Evolutionary conservation across 805 yeast genomes (phyloP), one percentile per base, ranked within the genome.

Genomic region (Candida awuae): DNA sequence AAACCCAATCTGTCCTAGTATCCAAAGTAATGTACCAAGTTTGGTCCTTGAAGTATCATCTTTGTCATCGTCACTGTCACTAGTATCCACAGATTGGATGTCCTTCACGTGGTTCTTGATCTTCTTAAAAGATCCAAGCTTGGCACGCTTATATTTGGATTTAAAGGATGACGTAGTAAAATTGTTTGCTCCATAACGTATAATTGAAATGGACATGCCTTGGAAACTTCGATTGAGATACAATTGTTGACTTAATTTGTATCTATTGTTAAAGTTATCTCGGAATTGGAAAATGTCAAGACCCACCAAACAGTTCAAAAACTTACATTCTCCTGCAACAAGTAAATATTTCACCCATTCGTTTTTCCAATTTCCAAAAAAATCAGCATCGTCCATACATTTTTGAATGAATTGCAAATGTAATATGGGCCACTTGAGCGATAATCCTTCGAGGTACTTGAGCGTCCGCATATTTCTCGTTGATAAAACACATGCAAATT

Each of bases 381-480:
- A 21, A 7, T 27, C 21, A 1, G 44, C 38, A 21, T 42, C 32
- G 2, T 52, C 46, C 2, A 73, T 49, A 40, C 80, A 68, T 42
- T 78, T 80, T 6, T 56, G 53, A 3, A 85, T 62, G 47, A 71
- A 86, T 8, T 59, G 53, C 40, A 71, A 70, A 3, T 84, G 77
- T 22, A 87, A 52, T 15, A 83, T 70, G 2, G 97, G 97, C 95
- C 95, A 86, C 3, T 90, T 88, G 32, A 86, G 53, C 0, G 90
- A 84, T 14, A 86, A 56, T 2, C 81, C 76, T 51, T 84, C 92
- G 8, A 87, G 55, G 54, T 81, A 87, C 52, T 86, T 87, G 8
- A 78, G 68, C 34, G 87, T 84, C 27, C 95, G 63, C 15, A 73
- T 66, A 41, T 71, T 69, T 22, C 66, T 67, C 28, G 68, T 69